A percentile compares a stretch with the other conserved stretches of the same genome.
Evolutionary conservation across 176 grass and related monocot species (phyloP).

Genomic region (Rhynchospora pubera): DNA sequence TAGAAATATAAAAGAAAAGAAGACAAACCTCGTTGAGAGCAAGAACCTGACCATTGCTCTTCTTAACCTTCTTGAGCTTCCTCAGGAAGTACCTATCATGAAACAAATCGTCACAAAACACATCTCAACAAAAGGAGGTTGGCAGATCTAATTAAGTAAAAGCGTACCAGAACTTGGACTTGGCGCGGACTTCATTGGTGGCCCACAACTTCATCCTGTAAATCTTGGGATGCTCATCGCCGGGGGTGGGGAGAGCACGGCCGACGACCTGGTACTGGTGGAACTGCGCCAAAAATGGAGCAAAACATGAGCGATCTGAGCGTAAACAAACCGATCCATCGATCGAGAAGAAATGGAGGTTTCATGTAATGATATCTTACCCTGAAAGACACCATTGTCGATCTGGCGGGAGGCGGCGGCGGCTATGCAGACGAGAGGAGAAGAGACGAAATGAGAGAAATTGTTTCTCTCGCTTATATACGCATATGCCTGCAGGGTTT

Average conservation of each 20-base stretch:
- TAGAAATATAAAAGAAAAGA: not conserved
- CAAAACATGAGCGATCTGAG: not conserved
- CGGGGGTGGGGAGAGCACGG: constrained; percentile 59
- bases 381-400: constrained; percentile 68
- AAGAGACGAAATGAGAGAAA: not conserved
- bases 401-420: not conserved
- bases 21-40: constrained; percentile 73
- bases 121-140: too few relatives aligned
- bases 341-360: not conserved
- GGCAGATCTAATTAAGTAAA: too few relatives aligned
- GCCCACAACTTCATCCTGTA: constrained; percentile 99
- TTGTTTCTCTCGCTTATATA: not conserved
- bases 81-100: constrained; percentile 75
- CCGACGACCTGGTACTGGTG: constrained; percentile 99
- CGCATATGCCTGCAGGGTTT: not conserved
- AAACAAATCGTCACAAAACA: not conserved
- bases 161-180: constrained; percentile 81
- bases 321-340: not conserved
- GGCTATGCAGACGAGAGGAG: not conserved
- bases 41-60: constrained; percentile 82
- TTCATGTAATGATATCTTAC: constrained; percentile 46
- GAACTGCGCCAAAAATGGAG: constrained; percentile 42
- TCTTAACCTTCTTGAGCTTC: constrained; percentile 97
- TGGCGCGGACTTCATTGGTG: constrained; percentile 92
- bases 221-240: constrained; percentile 89